Evolutionary conservation across 257 asterid genomes (phyloP).

Genomic region (Penstemon barbatus): DNA sequence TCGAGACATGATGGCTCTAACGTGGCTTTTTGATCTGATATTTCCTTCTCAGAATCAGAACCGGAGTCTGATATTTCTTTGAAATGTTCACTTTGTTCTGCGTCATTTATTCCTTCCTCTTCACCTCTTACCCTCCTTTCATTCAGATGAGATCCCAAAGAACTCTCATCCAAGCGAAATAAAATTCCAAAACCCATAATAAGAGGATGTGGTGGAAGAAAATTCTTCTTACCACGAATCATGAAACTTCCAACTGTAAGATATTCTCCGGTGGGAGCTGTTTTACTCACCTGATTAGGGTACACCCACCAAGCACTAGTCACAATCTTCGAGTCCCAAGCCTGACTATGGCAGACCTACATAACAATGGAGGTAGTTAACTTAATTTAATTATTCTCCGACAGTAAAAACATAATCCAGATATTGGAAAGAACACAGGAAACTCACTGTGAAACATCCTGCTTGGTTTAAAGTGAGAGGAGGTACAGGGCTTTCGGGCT

Average conservation of each 20-base stretch:
- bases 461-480: slow-evolving; percentile 97
- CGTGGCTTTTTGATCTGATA: slow-evolving; percentile 41
- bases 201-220: slow-evolving; percentile 95
- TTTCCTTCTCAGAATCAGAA: slow-evolving; percentile 71
- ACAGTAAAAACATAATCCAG: slow-evolving; percentile 14
- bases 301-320: slow-evolving; percentile 99
- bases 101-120: slow-evolving; percentile 74
- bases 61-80: slow-evolving; percentile 64
- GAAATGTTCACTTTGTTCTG: slow-evolving; percentile 55
- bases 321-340: slow-evolving; percentile 98
- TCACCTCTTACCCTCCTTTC: slow-evolving; percentile 98
- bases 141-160: slow-evolving; percentile 95
- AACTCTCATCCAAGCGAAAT: slow-evolving; percentile 95
- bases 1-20: slow-evolving; percentile 39
- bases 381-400: not conserved
- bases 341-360: slow-evolving; percentile 98
- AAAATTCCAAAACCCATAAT: slow-evolving; percentile 96
- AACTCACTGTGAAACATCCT: slow-evolving; percentile 92
- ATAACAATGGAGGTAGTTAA: slow-evolving; percentile 27
- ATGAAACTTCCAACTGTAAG: slow-evolving; percentile 99
- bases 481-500: slow-evolving; percentile 81
- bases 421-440: not conserved
- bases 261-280: slow-evolving; percentile 99
- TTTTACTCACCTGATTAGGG: slow-evolving; percentile 95
- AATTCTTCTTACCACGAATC: slow-evolving; percentile 98